Conservation (phyloP, 345 rosid species). For the Melaleuca quinquenervia region DNA sequence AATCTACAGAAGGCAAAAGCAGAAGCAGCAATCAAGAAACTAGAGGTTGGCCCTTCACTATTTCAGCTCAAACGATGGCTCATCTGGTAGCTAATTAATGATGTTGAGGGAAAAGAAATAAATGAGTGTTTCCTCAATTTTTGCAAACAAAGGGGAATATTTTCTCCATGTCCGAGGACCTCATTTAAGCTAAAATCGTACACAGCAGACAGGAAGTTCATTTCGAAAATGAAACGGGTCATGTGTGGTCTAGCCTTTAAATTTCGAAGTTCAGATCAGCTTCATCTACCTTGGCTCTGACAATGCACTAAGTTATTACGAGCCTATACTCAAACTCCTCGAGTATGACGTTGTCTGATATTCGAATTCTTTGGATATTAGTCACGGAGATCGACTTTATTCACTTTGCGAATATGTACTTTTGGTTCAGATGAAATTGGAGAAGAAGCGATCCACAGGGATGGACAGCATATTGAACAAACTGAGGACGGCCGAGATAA, state of each 20-base stretch:
- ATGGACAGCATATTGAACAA: constrained; percentile 76
- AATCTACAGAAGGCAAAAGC: constrained; percentile 94
- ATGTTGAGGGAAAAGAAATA: background rate
- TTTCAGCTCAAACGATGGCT: background rate
- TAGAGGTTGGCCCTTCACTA: constrained; percentile 46
- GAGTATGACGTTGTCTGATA: background rate
- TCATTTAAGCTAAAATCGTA: background rate
- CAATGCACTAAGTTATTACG: background rate
- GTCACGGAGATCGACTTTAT: background rate
- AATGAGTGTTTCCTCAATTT: background rate
- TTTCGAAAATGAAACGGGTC: background rate
- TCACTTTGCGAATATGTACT: background rate
- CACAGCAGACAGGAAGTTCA: background rate
- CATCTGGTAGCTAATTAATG: background rate
- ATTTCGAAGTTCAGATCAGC: background rate
- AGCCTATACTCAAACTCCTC: background rate
- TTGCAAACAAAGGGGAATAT: background rate
- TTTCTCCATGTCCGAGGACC: background rate
- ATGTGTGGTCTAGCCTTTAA: background rate
- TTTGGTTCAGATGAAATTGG: constrained; percentile 58
- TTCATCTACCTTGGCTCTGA: background rate
- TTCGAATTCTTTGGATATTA: background rate
- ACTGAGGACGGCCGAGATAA: constrained; percentile 50
- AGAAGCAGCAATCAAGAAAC: constrained; percentile 85
- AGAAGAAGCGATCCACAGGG: constrained; percentile 76